Base-by-base conservation (phyloP, 768 basidiomycete species). In the Auricularia auricula-judae region DNA sequence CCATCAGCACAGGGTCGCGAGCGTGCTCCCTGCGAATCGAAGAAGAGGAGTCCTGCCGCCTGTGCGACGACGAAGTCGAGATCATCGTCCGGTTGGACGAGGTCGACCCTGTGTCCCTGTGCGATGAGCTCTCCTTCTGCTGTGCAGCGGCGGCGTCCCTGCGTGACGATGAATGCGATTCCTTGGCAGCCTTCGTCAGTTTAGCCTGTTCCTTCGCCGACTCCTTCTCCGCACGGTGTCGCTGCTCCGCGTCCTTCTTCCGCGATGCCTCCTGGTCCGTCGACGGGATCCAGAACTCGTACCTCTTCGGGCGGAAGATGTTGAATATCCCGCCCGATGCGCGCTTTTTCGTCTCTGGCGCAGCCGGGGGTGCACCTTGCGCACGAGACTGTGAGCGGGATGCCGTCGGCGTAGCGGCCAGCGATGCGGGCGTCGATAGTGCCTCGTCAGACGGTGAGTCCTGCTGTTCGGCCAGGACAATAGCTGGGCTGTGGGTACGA, bases 271-370 rank as follows among this genome's bases (percentile, higher is more conserved):
- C 63, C 33, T 64, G 23, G 23, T 65, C 66, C 62, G 63, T 67
- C 23, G 53, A 14, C 36, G 29, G 43, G 3, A 43, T 51, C 66
- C 67, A 65, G 36, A 65, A n/a, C 29, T 68, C 67, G 63, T 68
- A 64, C 21, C 42, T 29, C 8, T 62, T 67, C 1, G 75, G 74
- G 29, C 73, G 71, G 66, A 77, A 76, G 35, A 75, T 70, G 34
- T 70, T 70, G 54, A 82, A 77, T 36, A 82, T 68, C 12, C 77
- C 70, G 65, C 76, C 77, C 71, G 78, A 78, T 34, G 73, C 10
- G 33, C 47, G 47, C 44, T 62, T 59, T 29, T 67, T 63, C 56
- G 64, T 62, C 43, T 65, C 61, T 5, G 61, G 71, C 3, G 75
- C 67, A 36, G 53, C 11, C 7, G 56, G 47, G 10, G 47, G 18